Percentiles rank a stretch among this genome's conserved stretches.
Conservation (phyloP, 805 yeast genomes). For the Schizosaccharomyces pombe region DNA sequence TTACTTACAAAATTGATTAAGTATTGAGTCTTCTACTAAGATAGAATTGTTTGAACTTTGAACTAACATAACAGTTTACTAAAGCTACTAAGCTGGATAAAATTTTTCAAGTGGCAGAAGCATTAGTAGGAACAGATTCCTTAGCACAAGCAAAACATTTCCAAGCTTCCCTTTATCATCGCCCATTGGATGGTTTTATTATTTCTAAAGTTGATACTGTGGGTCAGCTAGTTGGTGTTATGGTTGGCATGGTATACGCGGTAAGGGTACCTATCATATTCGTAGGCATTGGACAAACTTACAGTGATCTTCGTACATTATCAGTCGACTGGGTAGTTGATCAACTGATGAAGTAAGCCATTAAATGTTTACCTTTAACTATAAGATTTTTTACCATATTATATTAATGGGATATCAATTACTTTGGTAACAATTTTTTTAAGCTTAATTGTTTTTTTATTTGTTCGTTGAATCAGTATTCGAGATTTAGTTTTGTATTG, state of each 20-base stretch:
- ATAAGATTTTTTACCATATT: too few species aligned
- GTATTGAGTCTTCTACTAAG: too few species aligned
- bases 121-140: slow-evolving; percentile 89
- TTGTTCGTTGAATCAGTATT: too few species aligned
- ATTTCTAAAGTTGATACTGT: slow-evolving; percentile 92
- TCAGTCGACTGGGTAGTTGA: slow-evolving; percentile 85
- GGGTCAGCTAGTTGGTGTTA: slow-evolving; percentile 84
- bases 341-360: slow-evolving; percentile 30
- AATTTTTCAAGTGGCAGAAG: slow-evolving; percentile 96
- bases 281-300: slow-evolving; percentile 92
- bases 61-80: slow-evolving; percentile 34
- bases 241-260: slow-evolving; percentile 93
- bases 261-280: slow-evolving; percentile 87
- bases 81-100: slow-evolving; percentile 88
- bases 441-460: too few species aligned
- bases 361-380: background rate
- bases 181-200: slow-evolving; percentile 71
- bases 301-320: slow-evolving; percentile 74
- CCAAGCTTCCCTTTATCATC: slow-evolving; percentile 72
- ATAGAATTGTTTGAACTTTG: background rate
- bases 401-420: too few species aligned
- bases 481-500: too few species aligned
- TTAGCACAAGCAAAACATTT: slow-evolving; percentile 87
- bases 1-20: too few species aligned
- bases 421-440: too few species aligned